phyloP scores from a whole-genome alignment of 345 rosid species.

The Geranium brycei region DNA sequence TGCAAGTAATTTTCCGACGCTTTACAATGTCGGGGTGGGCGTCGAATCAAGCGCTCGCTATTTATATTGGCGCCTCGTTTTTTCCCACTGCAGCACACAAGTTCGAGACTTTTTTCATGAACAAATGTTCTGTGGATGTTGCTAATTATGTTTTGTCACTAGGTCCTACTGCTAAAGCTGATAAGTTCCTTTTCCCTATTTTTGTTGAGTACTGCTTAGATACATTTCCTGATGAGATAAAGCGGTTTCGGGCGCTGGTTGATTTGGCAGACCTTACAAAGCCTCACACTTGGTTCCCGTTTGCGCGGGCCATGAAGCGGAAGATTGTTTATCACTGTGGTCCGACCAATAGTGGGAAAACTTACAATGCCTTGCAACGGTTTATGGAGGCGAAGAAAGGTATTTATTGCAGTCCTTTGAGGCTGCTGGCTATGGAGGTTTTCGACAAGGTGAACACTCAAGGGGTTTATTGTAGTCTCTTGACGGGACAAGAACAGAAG shows the following conservation, averaged over 20 bases:
- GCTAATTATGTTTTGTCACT: constrained; percentile 36
- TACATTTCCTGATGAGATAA: constrained; percentile 66
- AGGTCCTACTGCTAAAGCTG: constrained; percentile 57
- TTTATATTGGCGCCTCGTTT: constrained; percentile 71
- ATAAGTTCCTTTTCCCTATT: constrained; percentile 66
- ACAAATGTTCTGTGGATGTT: constrained; percentile 37
- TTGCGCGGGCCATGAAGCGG: constrained; percentile 84
- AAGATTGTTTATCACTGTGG: constrained; percentile 87
- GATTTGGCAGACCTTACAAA: constrained; percentile 73
- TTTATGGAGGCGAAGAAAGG: constrained; percentile 88
- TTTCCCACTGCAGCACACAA: constrained; percentile 58
- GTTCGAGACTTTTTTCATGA: constrained; percentile 38
- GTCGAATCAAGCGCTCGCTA: constrained; percentile 71
- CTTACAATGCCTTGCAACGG: constrained; percentile 74
- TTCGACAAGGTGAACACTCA: constrained; percentile 82
- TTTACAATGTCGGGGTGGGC: constrained; percentile 71
- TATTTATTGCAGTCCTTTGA: constrained; percentile 80
- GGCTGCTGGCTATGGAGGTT: constrained; percentile 98
- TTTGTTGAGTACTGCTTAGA: constrained; percentile 77
- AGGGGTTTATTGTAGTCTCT: constrained; percentile 86
- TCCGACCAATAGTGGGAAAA: constrained; percentile 92
- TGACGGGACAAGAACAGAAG: constrained; percentile 86
- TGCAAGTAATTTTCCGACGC: constrained; percentile 36
- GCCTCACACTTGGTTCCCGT: constrained; percentile 90
- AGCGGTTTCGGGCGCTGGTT: constrained; percentile 43